A percentile compares a stretch with the other conserved stretches of the same genome.
Evolutionary conservation across 352 stramenopile species (phyloP).

Genomic region (Discostella stelligera): DNA sequence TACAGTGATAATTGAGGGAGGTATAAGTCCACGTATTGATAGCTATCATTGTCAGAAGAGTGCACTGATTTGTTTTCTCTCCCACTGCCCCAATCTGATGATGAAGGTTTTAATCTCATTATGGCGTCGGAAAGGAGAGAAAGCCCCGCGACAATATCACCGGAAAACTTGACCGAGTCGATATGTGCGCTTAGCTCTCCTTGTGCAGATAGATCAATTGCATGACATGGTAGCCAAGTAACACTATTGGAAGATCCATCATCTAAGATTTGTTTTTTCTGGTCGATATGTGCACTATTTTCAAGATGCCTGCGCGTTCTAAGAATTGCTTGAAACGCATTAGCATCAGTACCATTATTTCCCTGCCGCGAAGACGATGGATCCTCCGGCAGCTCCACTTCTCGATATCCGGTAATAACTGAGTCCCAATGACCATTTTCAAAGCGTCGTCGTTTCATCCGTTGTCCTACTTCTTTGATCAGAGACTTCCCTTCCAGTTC

Average conservation of each 20-base stretch:
- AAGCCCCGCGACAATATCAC: conserved; percentile 69
- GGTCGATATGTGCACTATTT: conserved; percentile 25
- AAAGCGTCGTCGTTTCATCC: conserved; percentile 63
- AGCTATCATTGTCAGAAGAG: neutral
- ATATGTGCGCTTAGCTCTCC: conserved; percentile 75
- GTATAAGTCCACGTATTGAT: conserved; percentile 65
- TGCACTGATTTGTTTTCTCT: neutral
- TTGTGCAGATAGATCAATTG: conserved; percentile 67
- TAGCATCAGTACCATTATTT: neutral
- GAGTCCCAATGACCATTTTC: conserved; percentile 77
- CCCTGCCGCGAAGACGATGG: conserved; percentile 3
- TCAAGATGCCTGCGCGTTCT: conserved; percentile 45
- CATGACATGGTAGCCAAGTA: conserved; percentile 73
- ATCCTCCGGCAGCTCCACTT: conserved; percentile 63
- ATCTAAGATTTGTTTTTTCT: neutral
- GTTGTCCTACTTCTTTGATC: conserved; percentile 34
- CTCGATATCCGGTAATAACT: conserved; percentile 71
- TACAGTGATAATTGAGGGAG: conserved; percentile 70
- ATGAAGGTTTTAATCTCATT: conserved; percentile 67
- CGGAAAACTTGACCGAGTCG: conserved; percentile 78
- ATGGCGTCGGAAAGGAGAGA: conserved; percentile 63
- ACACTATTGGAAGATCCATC: conserved; percentile 8
- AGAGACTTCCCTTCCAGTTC: conserved; percentile 51
- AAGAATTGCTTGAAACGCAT: conserved; percentile 17
- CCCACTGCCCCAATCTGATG: conserved; percentile 26